A percentile compares a stretch with the other conserved stretches of the same genome.
Evolutionary conservation across 768 basidiomycete species (phyloP).

Genomic region (Mycena maculata): DNA sequence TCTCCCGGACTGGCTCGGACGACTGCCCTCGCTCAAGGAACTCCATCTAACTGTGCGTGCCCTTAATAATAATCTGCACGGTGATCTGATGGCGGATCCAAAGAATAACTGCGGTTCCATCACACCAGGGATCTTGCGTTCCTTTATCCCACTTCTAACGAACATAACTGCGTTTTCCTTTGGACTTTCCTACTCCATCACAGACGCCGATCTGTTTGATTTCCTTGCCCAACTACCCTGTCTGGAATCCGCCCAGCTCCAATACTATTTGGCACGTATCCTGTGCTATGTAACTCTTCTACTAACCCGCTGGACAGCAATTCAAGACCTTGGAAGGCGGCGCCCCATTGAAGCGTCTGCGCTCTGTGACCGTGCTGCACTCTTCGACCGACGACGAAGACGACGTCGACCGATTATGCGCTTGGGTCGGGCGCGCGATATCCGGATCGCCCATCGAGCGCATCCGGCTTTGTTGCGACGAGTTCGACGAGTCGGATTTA

Average conservation of each 20-base stretch:
- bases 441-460: slow-evolving; percentile 48
- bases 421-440: slow-evolving; percentile 55
- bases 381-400: slow-evolving; percentile 31
- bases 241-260: slow-evolving; percentile 54
- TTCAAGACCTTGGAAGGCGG: slow-evolving; percentile 46
- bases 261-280: slow-evolving; percentile 63
- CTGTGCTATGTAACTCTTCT: neutral
- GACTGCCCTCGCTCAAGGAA: slow-evolving; percentile 30
- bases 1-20: slow-evolving; percentile 46
- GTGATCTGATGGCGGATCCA: neutral
- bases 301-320: slow-evolving; percentile 50
- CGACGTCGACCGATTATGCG: slow-evolving; percentile 45
- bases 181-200: slow-evolving; percentile 70
- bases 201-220: slow-evolving; percentile 61
- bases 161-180: slow-evolving; percentile 54
- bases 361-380: slow-evolving; percentile 48
- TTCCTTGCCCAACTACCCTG: slow-evolving; percentile 56
- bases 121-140: slow-evolving; percentile 67
- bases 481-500: slow-evolving; percentile 37
- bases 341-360: slow-evolving; percentile 41
- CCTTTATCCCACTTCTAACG: slow-evolving; percentile 53
- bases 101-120: slow-evolving; percentile 73
- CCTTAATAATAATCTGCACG: neutral
- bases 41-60: slow-evolving; percentile 58
- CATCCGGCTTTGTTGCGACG: slow-evolving; percentile 44